These are phyloP conservation scores for Hypoxylon trugodes DNA, from an alignment of 495 filamentous ascomycete genomes.

Conservation along the genomic window DNA sequence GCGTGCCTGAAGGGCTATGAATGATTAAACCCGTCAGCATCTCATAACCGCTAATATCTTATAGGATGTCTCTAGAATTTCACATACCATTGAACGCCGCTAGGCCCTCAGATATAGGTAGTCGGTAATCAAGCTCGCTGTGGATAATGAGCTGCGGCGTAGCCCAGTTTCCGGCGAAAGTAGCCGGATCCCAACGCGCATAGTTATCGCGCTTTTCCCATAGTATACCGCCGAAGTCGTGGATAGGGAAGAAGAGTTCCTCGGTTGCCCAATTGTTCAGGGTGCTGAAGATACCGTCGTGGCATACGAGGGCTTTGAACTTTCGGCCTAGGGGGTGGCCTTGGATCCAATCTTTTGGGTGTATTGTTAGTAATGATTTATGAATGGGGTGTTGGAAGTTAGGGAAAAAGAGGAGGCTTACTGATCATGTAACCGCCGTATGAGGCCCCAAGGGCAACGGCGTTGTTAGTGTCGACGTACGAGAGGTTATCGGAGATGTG, in stretches of 20 bases:
- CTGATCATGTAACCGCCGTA: constrained; percentile 92
- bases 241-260: constrained; percentile 88
- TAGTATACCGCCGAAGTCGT: constrained; percentile 82
- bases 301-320: constrained; percentile 89
- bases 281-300: constrained; percentile 90
- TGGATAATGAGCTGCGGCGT: constrained; percentile 92
- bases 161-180: constrained; percentile 71
- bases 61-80: background rate
- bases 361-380: constrained; percentile 18
- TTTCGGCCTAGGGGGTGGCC: constrained; percentile 74
- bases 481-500: constrained; percentile 74
- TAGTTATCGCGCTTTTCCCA: constrained; percentile 78
- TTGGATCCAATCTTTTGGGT: constrained; percentile 69
- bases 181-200: constrained; percentile 83
- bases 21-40: background rate
- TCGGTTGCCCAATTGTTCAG: constrained; percentile 77
- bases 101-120: constrained; percentile 84
- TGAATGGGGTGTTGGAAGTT: background rate
- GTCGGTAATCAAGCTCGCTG: constrained; percentile 88
- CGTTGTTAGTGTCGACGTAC: constrained; percentile 79
- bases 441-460: constrained; percentile 82
- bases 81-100: constrained; percentile 75
- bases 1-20: constrained; percentile 72
- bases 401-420: constrained; percentile 28
- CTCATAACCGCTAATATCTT: background rate